phyloP scores from a whole-genome alignment of 2,329 filamentous ascomycete genomes.

The Beauveria scarabaeidicola region DNA sequence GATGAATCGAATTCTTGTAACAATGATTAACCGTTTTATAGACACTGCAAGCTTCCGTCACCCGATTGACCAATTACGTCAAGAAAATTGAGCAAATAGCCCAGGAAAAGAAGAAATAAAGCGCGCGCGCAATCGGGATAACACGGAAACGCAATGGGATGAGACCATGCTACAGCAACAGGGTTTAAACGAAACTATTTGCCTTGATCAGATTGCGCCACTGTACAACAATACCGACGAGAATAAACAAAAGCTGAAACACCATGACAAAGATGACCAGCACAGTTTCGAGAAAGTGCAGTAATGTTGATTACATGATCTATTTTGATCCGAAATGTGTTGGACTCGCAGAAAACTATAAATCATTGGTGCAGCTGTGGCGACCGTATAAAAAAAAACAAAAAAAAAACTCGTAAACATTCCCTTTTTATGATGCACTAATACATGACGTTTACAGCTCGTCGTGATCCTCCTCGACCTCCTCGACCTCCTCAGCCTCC shows the following conservation, averaged over 20 bases:
- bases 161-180: background rate
- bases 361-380: slow-evolving; percentile 5
- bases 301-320: slow-evolving; percentile 4
- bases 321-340: slow-evolving; percentile 7
- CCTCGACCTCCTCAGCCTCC: slow-evolving; percentile 39
- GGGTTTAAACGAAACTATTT: background rate
- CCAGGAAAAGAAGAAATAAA: slow-evolving; percentile 61
- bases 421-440: slow-evolving; percentile 15
- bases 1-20: background rate
- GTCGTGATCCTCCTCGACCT: slow-evolving; percentile 42
- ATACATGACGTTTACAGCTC: slow-evolving; percentile 57
- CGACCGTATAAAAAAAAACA: slow-evolving; percentile 12
- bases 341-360: slow-evolving; percentile 7
- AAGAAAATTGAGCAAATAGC: slow-evolving; percentile 74
- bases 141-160: background rate
- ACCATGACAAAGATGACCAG: background rate
- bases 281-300: background rate
- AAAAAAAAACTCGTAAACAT: slow-evolving; percentile 20
- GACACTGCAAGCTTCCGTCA: slow-evolving; percentile 81
- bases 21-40: slow-evolving; percentile 25
- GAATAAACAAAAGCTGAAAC: background rate
- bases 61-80: slow-evolving; percentile 78
- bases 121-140: background rate
- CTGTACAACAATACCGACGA: slow-evolving; percentile 2
- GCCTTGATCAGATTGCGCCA: background rate